phyloP scores from a whole-genome alignment of 495 filamentous ascomycete species.

The Trichocladium uniseriatum region DNA sequence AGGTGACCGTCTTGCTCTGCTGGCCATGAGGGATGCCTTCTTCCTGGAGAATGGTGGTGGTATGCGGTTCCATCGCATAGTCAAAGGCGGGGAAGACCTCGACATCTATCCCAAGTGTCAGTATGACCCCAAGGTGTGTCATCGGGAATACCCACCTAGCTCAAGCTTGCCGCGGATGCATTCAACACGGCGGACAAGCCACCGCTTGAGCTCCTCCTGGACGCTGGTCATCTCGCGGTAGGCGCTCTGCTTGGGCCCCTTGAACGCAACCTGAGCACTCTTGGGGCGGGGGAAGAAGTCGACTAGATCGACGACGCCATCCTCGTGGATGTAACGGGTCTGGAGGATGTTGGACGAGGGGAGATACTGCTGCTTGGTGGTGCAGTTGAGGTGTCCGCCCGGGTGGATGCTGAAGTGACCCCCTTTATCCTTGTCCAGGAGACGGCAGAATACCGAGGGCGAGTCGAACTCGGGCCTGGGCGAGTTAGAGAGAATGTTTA shows the following conservation, averaged over 20 bases:
- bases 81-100: conserved; percentile 64
- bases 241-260: conserved; percentile 35
- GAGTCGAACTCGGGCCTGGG: conserved; percentile 60
- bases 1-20: conserved; percentile 52
- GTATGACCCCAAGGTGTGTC: neutral
- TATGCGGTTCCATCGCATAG: conserved; percentile 53
- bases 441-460: conserved; percentile 54
- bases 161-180: conserved; percentile 55
- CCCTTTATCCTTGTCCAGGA: conserved; percentile 62
- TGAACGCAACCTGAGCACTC: conserved; percentile 32
- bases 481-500: neutral
- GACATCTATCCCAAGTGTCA: conserved; percentile 31
- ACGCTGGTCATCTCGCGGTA: conserved; percentile 43
- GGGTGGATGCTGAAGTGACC: conserved; percentile 59
- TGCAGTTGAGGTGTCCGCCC: conserved; percentile 35
- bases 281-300: conserved; percentile 64
- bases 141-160: conserved; percentile 29
- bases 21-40: conserved; percentile 25
- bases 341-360: conserved; percentile 63
- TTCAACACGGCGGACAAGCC: conserved; percentile 57
- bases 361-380: conserved; percentile 61
- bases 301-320: conserved; percentile 57
- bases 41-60: conserved; percentile 37
- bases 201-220: conserved; percentile 47
- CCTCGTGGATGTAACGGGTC: conserved; percentile 60